Conservation (phyloP, 2,329 filamentous ascomycete species). For the Paramyrothecium roridum region DNA sequence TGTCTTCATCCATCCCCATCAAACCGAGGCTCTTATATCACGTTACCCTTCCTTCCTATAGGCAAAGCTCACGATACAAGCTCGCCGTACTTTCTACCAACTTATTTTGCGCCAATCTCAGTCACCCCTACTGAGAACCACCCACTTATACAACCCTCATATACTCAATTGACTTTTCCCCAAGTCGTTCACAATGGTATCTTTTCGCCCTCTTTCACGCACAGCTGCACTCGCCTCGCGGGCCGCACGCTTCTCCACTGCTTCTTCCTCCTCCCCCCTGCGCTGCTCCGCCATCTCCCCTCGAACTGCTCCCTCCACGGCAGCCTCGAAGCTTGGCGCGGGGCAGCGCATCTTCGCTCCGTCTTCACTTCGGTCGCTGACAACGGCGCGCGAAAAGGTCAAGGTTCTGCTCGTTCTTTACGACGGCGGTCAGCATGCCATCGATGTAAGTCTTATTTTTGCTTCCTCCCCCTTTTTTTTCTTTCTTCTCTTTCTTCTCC, state of each 20-base stretch:
- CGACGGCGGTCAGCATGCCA: slow-evolving; percentile 85
- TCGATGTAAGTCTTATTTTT: slow-evolving; percentile 58
- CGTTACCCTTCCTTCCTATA: too few species aligned
- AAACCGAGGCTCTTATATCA: too few species aligned
- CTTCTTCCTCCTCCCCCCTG: slow-evolving; percentile 13
- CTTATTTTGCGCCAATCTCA: too few species aligned
- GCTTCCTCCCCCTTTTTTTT: slow-evolving; percentile 1
- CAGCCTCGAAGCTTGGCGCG: slow-evolving; percentile 36
- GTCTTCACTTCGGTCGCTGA: slow-evolving; percentile 57
- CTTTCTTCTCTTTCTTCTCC: neutral
- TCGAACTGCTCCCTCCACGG: slow-evolving; percentile 21
- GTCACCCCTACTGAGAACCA: too few species aligned
- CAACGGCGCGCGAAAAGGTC: slow-evolving; percentile 59
- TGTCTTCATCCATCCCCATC: too few species aligned
- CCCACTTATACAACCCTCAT: too few species aligned
- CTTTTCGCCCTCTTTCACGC: slow-evolving; percentile 22
- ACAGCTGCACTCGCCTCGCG: slow-evolving; percentile 19
- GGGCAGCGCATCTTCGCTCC: slow-evolving; percentile 19
- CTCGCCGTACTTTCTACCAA: too few species aligned
- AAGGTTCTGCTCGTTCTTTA: slow-evolving; percentile 94
- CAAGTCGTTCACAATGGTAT: slow-evolving; percentile 21
- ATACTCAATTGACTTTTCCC: too few species aligned
- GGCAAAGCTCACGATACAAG: too few species aligned
- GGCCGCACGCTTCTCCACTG: slow-evolving; percentile 20
- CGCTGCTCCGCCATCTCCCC: slow-evolving; percentile 8